Evolutionary conservation across 768 basidiomycete genomes (phyloP).

Genomic region (Psilocybe cubensis): DNA sequence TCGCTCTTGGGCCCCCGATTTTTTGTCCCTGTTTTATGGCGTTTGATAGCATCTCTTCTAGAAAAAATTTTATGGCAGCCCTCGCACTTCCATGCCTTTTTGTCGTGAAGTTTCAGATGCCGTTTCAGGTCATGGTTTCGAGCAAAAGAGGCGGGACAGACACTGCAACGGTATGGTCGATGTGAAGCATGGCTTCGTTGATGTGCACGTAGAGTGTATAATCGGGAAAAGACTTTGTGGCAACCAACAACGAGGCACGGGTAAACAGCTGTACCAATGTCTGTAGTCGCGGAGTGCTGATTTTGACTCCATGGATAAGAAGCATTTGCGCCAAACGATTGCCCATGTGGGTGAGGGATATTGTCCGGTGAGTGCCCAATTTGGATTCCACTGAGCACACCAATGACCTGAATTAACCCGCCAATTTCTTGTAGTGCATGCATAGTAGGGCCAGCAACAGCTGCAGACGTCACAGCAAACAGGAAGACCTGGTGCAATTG

Average conservation of each 20-base stretch:
- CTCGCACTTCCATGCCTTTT: constrained; percentile 72
- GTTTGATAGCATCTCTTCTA: constrained; percentile 77
- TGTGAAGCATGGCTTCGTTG: constrained; percentile 67
- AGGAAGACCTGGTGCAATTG: constrained; percentile 79
- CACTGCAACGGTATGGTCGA: constrained; percentile 65
- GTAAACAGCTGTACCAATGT: constrained; percentile 78
- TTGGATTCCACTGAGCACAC: constrained; percentile 77
- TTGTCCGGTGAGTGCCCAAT: constrained; percentile 55
- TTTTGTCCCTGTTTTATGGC: constrained; percentile 68
- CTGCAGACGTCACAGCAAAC: constrained; percentile 74
- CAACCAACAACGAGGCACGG: constrained; percentile 74
- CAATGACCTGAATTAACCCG: constrained; percentile 82
- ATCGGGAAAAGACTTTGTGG: constrained; percentile 68
- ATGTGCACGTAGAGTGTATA: constrained; percentile 73
- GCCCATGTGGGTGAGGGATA: constrained; percentile 31
- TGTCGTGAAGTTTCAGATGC: constrained; percentile 73
- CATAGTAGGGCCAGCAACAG: constrained; percentile 53
- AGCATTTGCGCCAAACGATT: constrained; percentile 30
- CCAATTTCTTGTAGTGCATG: constrained; percentile 73
- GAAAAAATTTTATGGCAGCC: constrained; percentile 80
- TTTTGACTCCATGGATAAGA: constrained; percentile 39
- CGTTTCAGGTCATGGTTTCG: constrained; percentile 82
- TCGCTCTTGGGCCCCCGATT: constrained; percentile 53
- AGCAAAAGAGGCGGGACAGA: constrained; percentile 76
- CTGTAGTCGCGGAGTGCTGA: constrained; percentile 31